These are phyloP conservation scores for Silene noctiflora DNA, from an alignment of 179 eudicot genomes.

Conservation along the genomic window DNA sequence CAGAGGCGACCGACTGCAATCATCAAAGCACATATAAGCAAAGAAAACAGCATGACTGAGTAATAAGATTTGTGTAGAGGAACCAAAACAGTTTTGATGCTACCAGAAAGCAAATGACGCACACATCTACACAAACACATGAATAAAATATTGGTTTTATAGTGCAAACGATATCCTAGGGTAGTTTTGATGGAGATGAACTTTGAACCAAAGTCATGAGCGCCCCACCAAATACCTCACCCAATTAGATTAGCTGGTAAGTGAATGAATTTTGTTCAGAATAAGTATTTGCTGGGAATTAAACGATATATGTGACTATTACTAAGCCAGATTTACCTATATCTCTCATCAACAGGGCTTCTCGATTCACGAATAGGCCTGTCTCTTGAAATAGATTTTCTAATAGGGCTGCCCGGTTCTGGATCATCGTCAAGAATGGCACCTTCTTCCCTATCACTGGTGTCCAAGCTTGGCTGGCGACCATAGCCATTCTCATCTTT, in stretches of 20 bases:
- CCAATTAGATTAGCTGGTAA: too few relatives aligned
- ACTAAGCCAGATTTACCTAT: slow-evolving; percentile 32
- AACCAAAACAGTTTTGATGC: too few relatives aligned
- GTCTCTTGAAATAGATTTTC: slow-evolving; percentile 24
- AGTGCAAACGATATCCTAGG: too few relatives aligned
- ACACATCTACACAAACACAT: too few relatives aligned
- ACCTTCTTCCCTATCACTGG: slow-evolving; percentile 28
- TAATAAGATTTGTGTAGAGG: too few relatives aligned
- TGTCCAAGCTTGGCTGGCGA: slow-evolving; percentile 35
- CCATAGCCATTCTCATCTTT: slow-evolving; percentile 38
- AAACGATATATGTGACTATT: background rate
- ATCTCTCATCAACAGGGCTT: slow-evolving; percentile 46
- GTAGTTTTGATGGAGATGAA: too few relatives aligned
- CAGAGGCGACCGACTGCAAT: slow-evolving; percentile 44
- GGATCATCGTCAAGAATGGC: slow-evolving; percentile 41
- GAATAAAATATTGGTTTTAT: too few relatives aligned
- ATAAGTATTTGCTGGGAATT: background rate
- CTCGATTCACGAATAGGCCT: slow-evolving; percentile 34
- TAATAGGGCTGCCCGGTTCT: slow-evolving; percentile 27
- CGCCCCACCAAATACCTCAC: too few relatives aligned
- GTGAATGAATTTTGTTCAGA: too few relatives aligned
- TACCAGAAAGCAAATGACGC: too few relatives aligned
- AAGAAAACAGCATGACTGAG: background rate
- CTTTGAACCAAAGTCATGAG: too few relatives aligned
- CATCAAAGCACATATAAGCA: background rate